Evolutionary conservation across 495 filamentous ascomycete genomes (phyloP).

Genomic region (Penicillium angulare): DNA sequence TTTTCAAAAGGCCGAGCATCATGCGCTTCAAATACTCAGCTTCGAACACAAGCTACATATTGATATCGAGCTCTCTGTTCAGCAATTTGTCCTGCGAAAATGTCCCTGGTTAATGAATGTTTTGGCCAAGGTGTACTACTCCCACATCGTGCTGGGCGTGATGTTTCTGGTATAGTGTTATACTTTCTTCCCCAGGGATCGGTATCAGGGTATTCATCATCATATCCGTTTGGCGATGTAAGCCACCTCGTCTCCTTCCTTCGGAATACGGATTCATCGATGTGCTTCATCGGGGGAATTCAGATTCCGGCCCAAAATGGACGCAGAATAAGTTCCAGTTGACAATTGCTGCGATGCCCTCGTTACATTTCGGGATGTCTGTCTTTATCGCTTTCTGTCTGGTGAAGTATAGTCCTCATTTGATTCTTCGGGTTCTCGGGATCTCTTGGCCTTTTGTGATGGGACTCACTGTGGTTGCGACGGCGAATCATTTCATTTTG

Average conservation of each 20-base stretch:
- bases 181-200: slow-evolving; percentile 48
- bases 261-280: slow-evolving; percentile 62
- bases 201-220: slow-evolving; percentile 56
- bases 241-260: slow-evolving; percentile 60
- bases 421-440: slow-evolving; percentile 40
- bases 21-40: slow-evolving; percentile 51
- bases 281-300: slow-evolving; percentile 55
- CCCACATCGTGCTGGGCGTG: slow-evolving; percentile 51
- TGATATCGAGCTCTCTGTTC: slow-evolving; percentile 49
- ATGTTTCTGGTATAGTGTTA: slow-evolving; percentile 55
- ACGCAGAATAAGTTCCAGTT: slow-evolving; percentile 58
- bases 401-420: slow-evolving; percentile 43
- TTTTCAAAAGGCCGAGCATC: slow-evolving; percentile 44
- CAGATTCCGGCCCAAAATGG: slow-evolving; percentile 58
- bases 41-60: slow-evolving; percentile 51
- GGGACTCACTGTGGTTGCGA: slow-evolving; percentile 60
- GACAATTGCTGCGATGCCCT: slow-evolving; percentile 55
- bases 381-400: slow-evolving; percentile 59
- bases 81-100: slow-evolving; percentile 39
- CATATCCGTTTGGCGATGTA: slow-evolving; percentile 59
- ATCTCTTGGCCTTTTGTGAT: slow-evolving; percentile 58
- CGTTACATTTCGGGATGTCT: slow-evolving; percentile 58
- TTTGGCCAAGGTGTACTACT: slow-evolving; percentile 48
- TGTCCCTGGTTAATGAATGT: slow-evolving; percentile 58
- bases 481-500: slow-evolving; percentile 64